Evolutionary conservation across 2,329 filamentous ascomycete species (phyloP).

Genomic region (Trichoderma sp.): DNA sequence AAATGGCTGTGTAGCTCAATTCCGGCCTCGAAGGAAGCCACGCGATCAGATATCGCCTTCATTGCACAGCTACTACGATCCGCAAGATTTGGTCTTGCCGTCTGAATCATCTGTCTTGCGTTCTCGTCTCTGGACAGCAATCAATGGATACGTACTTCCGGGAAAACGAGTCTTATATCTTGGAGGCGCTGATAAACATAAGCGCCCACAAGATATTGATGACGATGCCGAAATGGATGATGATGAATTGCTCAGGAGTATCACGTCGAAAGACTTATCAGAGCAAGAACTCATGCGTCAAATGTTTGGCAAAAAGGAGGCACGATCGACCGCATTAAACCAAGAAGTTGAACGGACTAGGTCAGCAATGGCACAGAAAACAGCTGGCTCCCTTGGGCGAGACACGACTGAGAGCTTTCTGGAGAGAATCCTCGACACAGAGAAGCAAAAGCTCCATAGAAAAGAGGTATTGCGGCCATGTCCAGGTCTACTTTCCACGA

Average conservation of each 20-base stretch:
- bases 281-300: background rate
- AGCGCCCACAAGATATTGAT: too few relatives aligned
- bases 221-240: background rate
- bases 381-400: background rate
- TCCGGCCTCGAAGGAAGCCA: background rate
- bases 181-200: background rate
- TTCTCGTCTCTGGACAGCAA: background rate
- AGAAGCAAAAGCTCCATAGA: background rate
- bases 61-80: background rate
- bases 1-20: background rate
- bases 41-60: background rate
- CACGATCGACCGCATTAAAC: background rate
- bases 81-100: background rate
- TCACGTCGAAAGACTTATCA: background rate
- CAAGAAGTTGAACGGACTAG: background rate
- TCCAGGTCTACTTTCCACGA: background rate
- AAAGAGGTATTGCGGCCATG: background rate
- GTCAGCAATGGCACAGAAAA: background rate
- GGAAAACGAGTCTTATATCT: too few relatives aligned
- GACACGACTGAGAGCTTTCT: background rate
- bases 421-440: background rate
- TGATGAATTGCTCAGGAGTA: too few relatives aligned
- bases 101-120: background rate
- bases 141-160: background rate
- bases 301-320: background rate